phyloP scores from a whole-genome alignment of 2,329 filamentous ascomycete species.

The Sarocladium brachiariae region DNA sequence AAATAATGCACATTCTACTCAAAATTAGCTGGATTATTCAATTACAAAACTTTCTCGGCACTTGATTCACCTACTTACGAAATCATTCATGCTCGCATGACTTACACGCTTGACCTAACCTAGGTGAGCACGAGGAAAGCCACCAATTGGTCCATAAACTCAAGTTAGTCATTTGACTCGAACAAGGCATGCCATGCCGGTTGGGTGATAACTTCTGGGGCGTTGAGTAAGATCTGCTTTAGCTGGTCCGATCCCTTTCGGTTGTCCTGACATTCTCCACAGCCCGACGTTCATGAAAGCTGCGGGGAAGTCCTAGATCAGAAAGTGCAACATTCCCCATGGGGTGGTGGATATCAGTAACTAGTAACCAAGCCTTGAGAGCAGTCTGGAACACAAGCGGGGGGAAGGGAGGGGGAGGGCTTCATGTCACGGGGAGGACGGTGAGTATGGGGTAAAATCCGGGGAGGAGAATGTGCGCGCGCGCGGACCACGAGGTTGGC shows the following conservation, averaged over 20 bases:
- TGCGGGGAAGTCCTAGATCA: neutral
- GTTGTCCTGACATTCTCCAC: neutral
- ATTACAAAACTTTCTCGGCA: no score
- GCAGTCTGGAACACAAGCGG: neutral
- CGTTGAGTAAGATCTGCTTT: neutral
- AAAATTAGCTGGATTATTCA: no score
- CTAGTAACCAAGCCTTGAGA: neutral
- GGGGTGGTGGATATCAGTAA: constrained; percentile 4
- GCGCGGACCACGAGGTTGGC: neutral
- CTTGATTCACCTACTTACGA: no score
- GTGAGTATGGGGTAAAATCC: constrained; percentile 1
- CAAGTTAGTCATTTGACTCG: neutral
- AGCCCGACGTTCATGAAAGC: neutral
- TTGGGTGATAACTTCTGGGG: neutral
- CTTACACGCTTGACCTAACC: neutral
- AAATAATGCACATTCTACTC: no score
- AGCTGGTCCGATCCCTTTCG: neutral
- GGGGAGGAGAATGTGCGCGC: neutral
- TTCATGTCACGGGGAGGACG: neutral
- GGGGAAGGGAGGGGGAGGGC: neutral
- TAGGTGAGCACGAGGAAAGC: neutral
- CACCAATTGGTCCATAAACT: neutral
- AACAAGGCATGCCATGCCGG: neutral
- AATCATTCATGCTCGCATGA: no score
- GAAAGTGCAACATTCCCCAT: neutral